These are phyloP conservation scores for Cytospora piceae DNA, from an alignment of 2,329 filamentous ascomycete genomes.

Conservation along the genomic window DNA sequence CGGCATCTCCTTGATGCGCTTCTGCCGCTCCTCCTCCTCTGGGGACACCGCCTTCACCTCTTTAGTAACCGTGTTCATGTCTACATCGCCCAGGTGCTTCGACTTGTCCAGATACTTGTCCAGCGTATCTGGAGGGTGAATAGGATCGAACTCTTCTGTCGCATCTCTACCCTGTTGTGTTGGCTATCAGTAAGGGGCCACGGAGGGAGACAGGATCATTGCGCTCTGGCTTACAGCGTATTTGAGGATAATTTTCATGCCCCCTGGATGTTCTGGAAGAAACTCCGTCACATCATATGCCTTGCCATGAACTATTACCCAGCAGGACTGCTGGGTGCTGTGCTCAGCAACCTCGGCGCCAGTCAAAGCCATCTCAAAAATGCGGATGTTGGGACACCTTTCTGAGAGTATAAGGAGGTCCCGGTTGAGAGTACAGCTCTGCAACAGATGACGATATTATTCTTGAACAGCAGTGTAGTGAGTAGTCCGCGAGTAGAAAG, in stretches of 20 bases:
- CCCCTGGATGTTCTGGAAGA: constrained; percentile 89
- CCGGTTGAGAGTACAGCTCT: background rate
- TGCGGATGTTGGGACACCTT: background rate
- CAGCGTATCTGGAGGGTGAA: constrained; percentile 85
- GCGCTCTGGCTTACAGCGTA: constrained; percentile 65
- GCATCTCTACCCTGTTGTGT: constrained; percentile 77
- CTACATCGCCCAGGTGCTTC: constrained; percentile 87
- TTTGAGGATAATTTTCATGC: constrained; percentile 91
- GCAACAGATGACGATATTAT: background rate
- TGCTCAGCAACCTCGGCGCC: constrained; percentile 68
- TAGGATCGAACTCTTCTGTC: constrained; percentile 88
- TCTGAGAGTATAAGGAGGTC: background rate
- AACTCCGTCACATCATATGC: constrained; percentile 91
- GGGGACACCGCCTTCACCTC: constrained; percentile 68
- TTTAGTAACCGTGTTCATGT: constrained; percentile 75
- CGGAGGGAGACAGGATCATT: too few relatives aligned
- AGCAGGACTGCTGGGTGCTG: constrained; percentile 81
- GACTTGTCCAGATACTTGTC: constrained; percentile 80
- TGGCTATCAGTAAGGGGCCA: background rate
- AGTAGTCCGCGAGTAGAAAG: background rate
- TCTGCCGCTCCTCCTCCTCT: constrained; percentile 66
- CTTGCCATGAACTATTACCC: constrained; percentile 86
- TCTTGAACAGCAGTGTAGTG: background rate
- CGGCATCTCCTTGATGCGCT: constrained; percentile 76
- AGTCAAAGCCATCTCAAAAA: constrained; percentile 48